phyloP scores from a whole-genome alignment of 306 rosid species.

The Arachis stenosperma region DNA sequence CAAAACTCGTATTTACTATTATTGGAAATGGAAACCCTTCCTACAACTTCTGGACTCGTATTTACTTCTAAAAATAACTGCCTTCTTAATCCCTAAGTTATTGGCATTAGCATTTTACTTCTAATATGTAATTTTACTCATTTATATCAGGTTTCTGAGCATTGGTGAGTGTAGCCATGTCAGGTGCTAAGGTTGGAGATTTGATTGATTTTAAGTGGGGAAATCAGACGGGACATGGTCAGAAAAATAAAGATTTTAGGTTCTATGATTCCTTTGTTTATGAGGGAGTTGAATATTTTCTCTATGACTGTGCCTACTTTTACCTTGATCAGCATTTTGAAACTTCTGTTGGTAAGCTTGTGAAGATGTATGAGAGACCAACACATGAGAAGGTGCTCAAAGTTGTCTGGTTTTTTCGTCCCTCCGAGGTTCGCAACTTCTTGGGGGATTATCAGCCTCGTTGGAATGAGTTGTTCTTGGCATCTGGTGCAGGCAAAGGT shows the following conservation, averaged over 20 bases:
- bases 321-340: conserved; percentile 37
- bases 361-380: conserved; percentile 52
- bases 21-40: no score
- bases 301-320: conserved; percentile 55
- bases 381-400: conserved; percentile 40
- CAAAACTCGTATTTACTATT: no score
- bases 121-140: background rate
- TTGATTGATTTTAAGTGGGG: conserved; percentile 61
- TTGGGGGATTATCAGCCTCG: conserved; percentile 41
- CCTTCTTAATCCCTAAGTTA: background rate
- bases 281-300: conserved; percentile 52
- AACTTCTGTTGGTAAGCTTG: conserved; percentile 61
- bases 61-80: background rate
- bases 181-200: conserved; percentile 34
- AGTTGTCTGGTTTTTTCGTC: conserved; percentile 65
- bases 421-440: conserved; percentile 47
- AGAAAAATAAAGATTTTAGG: background rate
- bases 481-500: conserved; percentile 61
- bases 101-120: background rate
- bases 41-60: no score
- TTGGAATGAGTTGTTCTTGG: conserved; percentile 74
- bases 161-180: conserved; percentile 32
- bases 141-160: conserved; percentile 29
- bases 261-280: conserved; percentile 61
- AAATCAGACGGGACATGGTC: conserved; percentile 34